Base-by-base conservation (phyloP, 176 grass and related monocot genomes). In the Oryza meridionalis region DNA sequence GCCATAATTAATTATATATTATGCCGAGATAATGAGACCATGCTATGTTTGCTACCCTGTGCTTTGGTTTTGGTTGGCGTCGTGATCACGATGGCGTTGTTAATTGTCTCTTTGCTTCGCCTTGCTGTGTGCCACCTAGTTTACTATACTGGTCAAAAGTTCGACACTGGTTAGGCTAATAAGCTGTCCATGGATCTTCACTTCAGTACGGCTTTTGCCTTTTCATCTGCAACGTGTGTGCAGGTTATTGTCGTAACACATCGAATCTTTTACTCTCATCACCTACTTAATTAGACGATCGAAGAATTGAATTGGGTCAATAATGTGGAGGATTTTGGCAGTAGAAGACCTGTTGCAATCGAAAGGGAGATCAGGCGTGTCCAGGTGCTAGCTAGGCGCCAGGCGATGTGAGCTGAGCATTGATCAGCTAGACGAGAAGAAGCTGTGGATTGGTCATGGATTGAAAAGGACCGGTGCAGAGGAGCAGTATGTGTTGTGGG, bases 1-100 rank as follows among this genome's bases (percentile, higher is more conserved):
- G 4, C 2, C 46, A 75, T 55, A 75, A 71, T 47, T 55, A 75
- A 71, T 47, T 70, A 33, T 26, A 33, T 26, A 71, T 47, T 70
- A 33, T 42, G 32, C 13, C 46, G 31, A 71, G 67, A 71, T 81
- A 71, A 59, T 80, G 21, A 71, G 7, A 33, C 29, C 29, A 40
- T 58, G 17, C 72, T 4, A 73, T 15, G 16, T 75, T 75, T 61
- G 55, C 7, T 62, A 16, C 47, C 58, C 7, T 14, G 2, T 75
- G 55, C 47, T n/a, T 40, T 55, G 14, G 46, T 4, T 43, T 10
- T 49, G 8, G 6, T 42, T 26, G 40, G 38, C 45, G n/a, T 46
- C 19, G 37, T 70, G 69, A 40, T 40, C 7, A 70, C 35, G 37
- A 43, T 44, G 69, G n/a, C 69, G 25, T 50, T 50, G 11, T 47